Evolutionary conservation across 2,329 filamentous ascomycete species (phyloP).

Genomic region (Claviceps sp.): DNA sequence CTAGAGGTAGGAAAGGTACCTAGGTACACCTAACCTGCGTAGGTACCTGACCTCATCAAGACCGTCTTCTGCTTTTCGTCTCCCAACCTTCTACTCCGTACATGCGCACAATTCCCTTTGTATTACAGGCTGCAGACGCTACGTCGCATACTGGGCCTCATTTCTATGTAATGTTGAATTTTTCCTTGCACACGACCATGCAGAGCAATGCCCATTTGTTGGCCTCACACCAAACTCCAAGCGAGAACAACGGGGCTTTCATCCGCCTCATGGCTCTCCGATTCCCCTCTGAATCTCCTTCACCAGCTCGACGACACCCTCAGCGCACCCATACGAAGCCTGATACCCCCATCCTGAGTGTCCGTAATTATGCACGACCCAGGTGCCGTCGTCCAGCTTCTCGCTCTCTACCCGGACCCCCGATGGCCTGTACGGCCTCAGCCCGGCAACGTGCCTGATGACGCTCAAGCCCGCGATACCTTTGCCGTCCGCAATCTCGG

Average conservation of each 20-base stretch:
- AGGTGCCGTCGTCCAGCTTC: conserved; percentile 34
- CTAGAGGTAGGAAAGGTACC: too few relatives aligned
- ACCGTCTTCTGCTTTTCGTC: too few relatives aligned
- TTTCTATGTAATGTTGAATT: too few relatives aligned
- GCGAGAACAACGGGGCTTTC: conserved; percentile 17
- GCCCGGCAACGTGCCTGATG: conserved; percentile 67
- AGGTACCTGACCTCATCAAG: too few relatives aligned
- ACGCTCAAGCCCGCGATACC: conserved; percentile 63
- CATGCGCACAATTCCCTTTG: too few relatives aligned
- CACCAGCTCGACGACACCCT: conserved; percentile 52
- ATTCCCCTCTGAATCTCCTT: conserved; percentile 36
- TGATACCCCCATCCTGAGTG: conserved; percentile 69
- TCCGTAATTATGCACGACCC: conserved; percentile 71
- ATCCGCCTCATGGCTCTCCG: conserved; percentile 12
- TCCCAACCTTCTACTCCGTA: too few relatives aligned
- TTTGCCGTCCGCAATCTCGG: conserved; percentile 48
- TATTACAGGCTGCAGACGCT: too few relatives aligned
- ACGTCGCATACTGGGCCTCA: too few relatives aligned
- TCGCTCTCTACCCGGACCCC: conserved; percentile 61
- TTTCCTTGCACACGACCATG: too few relatives aligned
- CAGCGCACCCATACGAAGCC: conserved; percentile 56
- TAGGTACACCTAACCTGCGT: too few relatives aligned
- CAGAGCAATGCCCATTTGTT: neutral
- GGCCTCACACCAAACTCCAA: neutral
- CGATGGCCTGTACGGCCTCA: conserved; percentile 60